A percentile compares a stretch with the other conserved stretches of the same genome.
Evolutionary conservation across 495 filamentous ascomycete species (phyloP).

Genomic region (Daldinia loculata): DNA sequence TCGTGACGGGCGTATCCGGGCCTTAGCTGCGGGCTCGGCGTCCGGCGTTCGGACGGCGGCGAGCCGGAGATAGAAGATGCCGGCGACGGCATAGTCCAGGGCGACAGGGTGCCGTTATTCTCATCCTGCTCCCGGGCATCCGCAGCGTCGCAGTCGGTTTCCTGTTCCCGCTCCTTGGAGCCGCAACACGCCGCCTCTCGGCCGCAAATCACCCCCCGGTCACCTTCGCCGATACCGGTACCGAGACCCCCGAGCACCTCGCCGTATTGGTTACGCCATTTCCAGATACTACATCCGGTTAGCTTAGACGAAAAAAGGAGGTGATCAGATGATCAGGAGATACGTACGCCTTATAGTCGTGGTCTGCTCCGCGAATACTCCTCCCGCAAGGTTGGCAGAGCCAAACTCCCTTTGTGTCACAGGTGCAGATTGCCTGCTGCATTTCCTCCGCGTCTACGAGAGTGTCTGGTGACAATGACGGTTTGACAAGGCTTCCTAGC

Average conservation of each 20-base stretch:
- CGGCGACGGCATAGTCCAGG: conserved; percentile 39
- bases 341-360: conserved; percentile 68
- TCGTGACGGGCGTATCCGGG: conserved; percentile 83
- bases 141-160: conserved; percentile 79
- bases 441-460: conserved; percentile 54
- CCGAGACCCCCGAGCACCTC: conserved; percentile 81
- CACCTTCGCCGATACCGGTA: conserved; percentile 86
- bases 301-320: not conserved
- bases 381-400: conserved; percentile 83
- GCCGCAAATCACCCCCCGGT: conserved; percentile 85
- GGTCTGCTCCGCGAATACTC: conserved; percentile 71
- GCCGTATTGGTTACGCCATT: conserved; percentile 86
- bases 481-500: conserved; percentile 56
- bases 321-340: not conserved
- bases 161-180: conserved; percentile 76
- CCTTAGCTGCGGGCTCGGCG: conserved; percentile 55
- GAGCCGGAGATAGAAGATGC: conserved; percentile 41
- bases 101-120: conserved; percentile 27
- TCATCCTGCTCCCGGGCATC: conserved; percentile 57
- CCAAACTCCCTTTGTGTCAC: conserved; percentile 70
- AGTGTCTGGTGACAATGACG: conserved; percentile 40
- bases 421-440: conserved; percentile 72
- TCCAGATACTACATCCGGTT: conserved; percentile 70
- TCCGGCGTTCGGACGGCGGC: conserved; percentile 43
- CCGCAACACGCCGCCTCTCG: conserved; percentile 74